Evolutionary conservation across 1,284 basidiomycete genomes (phyloP), one percentile per base, ranked within the genome.

Genomic region (Earliella scabrosa): DNA sequence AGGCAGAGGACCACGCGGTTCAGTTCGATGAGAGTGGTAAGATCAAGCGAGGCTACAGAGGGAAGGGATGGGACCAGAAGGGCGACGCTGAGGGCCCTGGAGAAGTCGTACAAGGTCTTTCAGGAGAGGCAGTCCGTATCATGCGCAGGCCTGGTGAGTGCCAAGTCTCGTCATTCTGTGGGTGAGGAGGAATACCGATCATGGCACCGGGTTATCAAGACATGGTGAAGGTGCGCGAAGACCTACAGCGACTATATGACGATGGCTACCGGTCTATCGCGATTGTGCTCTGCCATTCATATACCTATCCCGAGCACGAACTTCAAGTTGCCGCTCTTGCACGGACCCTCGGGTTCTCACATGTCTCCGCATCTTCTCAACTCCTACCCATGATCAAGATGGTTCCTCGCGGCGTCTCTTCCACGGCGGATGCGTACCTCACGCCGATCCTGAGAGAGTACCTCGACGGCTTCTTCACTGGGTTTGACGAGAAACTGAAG

Each of bases 311-410:
- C 0, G 79, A 84, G 13, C 93, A 95, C 66, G 95, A 98, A 71
- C 75, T 79, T 4, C 73, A 83, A 34, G 75, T 98, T 21, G 93
- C 88, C 13, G 75, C 78, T 2, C 71, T 97, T 32, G 94, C 97
- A 3, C 80, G 85, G 43, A 79, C 83, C 48, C 68, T 95, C 13
- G 95, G 96, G 16, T 98, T 98, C 73, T 78, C 77, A 3, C 93
- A 97, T 54, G 85, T 98, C 63, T 97, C 94, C 5, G 85, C 94
- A 63, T 97, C 94, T 0, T 90, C 92, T 2, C 85, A 90, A 61
- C 82, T 98, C 8, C 84, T 95, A 52, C 92, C 97, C 2, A 96
- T 97, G 93, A 96, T 97, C 76, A 93, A 93, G 73, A 91, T 97
- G 82, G 93, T 98, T 4, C 90, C 95, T 0, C 88, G 97, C 5